These are phyloP conservation scores for Pseudotsuga menziesii DNA, from an alignment of 75 land plant genomes.

Conservation along the genomic window DNA sequence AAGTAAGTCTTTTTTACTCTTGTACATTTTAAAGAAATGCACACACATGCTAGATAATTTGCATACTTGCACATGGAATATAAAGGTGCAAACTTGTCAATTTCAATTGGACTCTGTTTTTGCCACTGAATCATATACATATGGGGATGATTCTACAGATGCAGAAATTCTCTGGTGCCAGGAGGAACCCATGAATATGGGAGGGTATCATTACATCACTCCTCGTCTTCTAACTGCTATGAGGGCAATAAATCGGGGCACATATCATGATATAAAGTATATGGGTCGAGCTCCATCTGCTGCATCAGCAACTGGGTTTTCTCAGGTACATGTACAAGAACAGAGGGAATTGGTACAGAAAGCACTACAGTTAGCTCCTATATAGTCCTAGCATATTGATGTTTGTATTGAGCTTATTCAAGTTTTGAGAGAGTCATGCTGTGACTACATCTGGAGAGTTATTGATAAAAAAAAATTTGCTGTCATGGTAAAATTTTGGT, in stretches of 20 bases:
- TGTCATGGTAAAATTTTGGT: too few relatives aligned
- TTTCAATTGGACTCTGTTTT: too few relatives aligned
- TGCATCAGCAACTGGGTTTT: constrained; percentile 87
- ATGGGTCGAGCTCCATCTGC: constrained; percentile 89
- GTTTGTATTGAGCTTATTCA: too few relatives aligned
- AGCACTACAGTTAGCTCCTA: constrained; percentile 73
- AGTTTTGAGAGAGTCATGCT: too few relatives aligned
- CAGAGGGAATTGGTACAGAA: constrained; percentile 70
- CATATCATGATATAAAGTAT: constrained; percentile 74
- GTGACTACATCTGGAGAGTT: too few relatives aligned
- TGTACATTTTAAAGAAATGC: too few relatives aligned
- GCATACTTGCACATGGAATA: too few relatives aligned
- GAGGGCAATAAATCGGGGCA: constrained; percentile 60
- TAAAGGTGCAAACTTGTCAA: too few relatives aligned
- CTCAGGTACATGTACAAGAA: constrained; percentile 50
- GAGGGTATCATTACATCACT: constrained; percentile 62
- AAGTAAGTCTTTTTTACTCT: constrained; percentile 40
- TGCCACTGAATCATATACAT: too few relatives aligned
- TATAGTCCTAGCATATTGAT: constrained; percentile 10
- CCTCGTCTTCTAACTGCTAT: constrained; percentile 78
- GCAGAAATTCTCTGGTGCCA: constrained; percentile 98
- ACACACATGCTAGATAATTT: too few relatives aligned
- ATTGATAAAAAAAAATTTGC: too few relatives aligned
- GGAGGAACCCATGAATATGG: constrained; percentile 99
- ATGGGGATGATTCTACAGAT: constrained; percentile 33